These are phyloP conservation scores for Candida caryicola DNA, from an alignment of 805 yeast genomes.

Conservation along the genomic window DNA sequence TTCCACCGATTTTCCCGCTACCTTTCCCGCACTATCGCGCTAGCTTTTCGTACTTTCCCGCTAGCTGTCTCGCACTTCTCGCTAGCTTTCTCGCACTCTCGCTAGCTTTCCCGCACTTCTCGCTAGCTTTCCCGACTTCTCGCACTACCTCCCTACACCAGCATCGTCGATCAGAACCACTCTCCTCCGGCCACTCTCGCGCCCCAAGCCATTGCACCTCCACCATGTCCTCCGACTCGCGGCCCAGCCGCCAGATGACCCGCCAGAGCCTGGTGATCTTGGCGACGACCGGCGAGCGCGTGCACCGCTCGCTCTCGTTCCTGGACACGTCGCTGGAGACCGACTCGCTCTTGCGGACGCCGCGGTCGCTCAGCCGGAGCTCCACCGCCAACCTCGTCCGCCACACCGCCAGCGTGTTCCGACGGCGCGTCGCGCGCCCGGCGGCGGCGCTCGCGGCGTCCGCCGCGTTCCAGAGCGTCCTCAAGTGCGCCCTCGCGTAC, in stretches of 20 bases:
- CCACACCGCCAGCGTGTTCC: not conserved
- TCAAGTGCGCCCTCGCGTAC: slow-evolving; percentile 75
- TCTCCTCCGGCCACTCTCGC: no score
- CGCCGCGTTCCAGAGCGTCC: slow-evolving; percentile 22
- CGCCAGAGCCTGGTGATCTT: slow-evolving; percentile 34
- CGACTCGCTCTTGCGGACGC: not conserved
- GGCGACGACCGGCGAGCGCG: slow-evolving; percentile 39
- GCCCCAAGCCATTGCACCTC: no score
- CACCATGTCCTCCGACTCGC: no score
- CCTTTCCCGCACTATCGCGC: no score
- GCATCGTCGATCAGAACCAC: no score
- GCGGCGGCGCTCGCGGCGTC: not conserved
- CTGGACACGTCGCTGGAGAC: not conserved
- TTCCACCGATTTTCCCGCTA: no score
- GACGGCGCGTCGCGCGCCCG: not conserved
- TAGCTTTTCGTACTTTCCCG: no score
- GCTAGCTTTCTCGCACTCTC: no score
- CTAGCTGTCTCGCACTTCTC: no score
- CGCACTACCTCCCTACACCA: no score
- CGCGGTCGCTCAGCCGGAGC: not conserved
- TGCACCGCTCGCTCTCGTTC: slow-evolving; percentile 29
- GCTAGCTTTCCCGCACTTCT: no score
- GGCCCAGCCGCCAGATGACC: not conserved
- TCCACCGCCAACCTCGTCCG: not conserved
- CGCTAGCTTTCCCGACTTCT: no score